A percentile compares a stretch with the other conserved stretches of the same genome.
Conservation (phyloP, 2,329 filamentous ascomycete genomes). For the Beauveria caledonica region DNA sequence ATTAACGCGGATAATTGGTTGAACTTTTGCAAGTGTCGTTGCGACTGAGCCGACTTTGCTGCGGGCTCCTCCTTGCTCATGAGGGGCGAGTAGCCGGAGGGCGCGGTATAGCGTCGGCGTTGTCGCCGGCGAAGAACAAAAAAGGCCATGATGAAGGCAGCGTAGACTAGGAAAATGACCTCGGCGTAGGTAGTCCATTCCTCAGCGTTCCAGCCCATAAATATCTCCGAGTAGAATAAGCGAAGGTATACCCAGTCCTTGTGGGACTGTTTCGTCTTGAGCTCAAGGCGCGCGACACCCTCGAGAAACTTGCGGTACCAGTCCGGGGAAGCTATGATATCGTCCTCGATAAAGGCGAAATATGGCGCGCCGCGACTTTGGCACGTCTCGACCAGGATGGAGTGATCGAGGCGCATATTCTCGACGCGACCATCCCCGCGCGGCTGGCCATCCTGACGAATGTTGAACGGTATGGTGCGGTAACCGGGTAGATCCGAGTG, state of each 20-base stretch:
- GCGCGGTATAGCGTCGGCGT: not conserved
- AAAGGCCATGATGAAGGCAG: constrained; percentile 16
- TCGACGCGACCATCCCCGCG: constrained; percentile 23
- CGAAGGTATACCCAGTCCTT: constrained; percentile 29
- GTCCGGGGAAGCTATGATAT: constrained; percentile 26
- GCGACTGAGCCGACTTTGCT: constrained; percentile 9
- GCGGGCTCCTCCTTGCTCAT: not conserved
- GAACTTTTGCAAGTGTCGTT: constrained; percentile 15
- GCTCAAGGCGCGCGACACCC: constrained; percentile 23
- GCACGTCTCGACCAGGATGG: constrained; percentile 25
- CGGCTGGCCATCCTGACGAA: constrained; percentile 14
- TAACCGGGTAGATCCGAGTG: constrained; percentile 13
- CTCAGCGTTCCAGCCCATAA: constrained; percentile 31
- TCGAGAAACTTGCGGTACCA: constrained; percentile 24
- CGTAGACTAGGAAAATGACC: constrained; percentile 21
- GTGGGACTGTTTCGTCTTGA: constrained; percentile 11
- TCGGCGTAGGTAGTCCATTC: constrained; percentile 23
- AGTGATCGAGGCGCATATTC: constrained; percentile 27
- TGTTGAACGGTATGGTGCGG: constrained; percentile 18
- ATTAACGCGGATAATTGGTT: constrained; percentile 19
- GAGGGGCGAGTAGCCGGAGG: not conserved
- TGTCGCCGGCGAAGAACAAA: constrained; percentile 10
- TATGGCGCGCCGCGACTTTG: constrained; percentile 21
- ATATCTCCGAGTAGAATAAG: constrained; percentile 30
- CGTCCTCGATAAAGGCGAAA: constrained; percentile 31